Conservation (phyloP, 352 stramenopile species). For the Aphanomyces euteiches region DNA sequence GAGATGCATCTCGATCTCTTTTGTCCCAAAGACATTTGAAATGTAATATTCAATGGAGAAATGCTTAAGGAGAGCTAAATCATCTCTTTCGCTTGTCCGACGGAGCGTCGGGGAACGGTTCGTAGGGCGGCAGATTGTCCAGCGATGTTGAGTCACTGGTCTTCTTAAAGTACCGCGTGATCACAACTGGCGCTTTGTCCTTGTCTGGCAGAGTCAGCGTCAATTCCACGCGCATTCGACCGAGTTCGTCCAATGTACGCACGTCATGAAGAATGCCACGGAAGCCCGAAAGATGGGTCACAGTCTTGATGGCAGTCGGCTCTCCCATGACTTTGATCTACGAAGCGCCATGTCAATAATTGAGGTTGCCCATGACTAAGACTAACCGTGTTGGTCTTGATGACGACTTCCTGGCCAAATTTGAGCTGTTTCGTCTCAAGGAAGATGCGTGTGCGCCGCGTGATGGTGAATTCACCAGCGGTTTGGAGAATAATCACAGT, state of each 20-base stretch:
- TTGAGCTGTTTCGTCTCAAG: conserved; percentile 86
- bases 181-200: conserved; percentile 70
- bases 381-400: conserved; percentile 66
- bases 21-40: conserved; percentile 21
- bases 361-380: not conserved
- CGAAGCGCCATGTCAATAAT: not conserved
- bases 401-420: conserved; percentile 82
- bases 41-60: too few species aligned
- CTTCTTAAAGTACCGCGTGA: conserved; percentile 85
- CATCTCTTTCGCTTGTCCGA: conserved; percentile 84
- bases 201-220: conserved; percentile 72
- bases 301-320: conserved; percentile 60
- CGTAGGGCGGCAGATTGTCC: conserved; percentile 82
- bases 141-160: conserved; percentile 82
- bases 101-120: conserved; percentile 77
- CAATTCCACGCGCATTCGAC: conserved; percentile 80
- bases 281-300: conserved; percentile 78
- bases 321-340: conserved; percentile 77
- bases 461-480: conserved; percentile 81
- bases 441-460: conserved; percentile 84
- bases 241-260: conserved; percentile 65
- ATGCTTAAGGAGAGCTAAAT: too few species aligned
- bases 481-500: conserved; percentile 88
- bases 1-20: conserved; percentile 60
- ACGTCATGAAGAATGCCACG: conserved; percentile 69